Base-by-base conservation (phyloP, 257 asterid genomes). In the Solanum pinnatisectum region DNA sequence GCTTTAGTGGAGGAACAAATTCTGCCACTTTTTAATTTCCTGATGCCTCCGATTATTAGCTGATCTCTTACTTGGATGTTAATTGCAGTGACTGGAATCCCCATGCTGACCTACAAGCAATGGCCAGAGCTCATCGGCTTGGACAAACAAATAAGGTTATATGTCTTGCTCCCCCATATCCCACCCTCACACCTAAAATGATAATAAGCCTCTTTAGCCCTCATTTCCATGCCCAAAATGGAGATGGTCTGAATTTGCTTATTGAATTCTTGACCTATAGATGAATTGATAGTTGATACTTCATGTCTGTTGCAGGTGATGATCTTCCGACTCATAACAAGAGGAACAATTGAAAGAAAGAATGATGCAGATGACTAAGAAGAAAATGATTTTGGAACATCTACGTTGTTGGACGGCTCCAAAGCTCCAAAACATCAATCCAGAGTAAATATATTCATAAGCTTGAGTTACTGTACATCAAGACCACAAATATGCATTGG, bases 351-450 rank as follows among this genome's bases (percentile, higher is more conserved):
- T 91, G 99, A 97, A n/a, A 90, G 99, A 97, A 92, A 92, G 99
- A 90, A 97, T 97, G 99, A 97, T 97, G 99, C 96, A 97, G 89
- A 93, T 97, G 99, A 97, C 99, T n/a, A 97, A 97, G 92, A 97
- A 97, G 93, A 97, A 97, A 94, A 97, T 97, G 99, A 95, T 97
- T 90, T 91, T 97, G 90, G 99, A 97, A 89, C 99, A 97, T 92
- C 95, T 97, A n/a, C 14, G 99, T 97, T 89, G 99, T 97, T 63
- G 99, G 99, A 83, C 92, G 95, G 93, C 96, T 97, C n/a, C 87
- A 97, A 97, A 91, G 93, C 98, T 67, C n/a, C 99, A 96, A 89
- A 97, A 93, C 87, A 96, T 97, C 87, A 97, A 97, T 81, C 99
- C n/a, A n/a, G n/a, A 97, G 99, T 99, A 95, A 87, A 77, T 76